These are phyloP conservation scores for Gaertneriomyces semiglobifer DNA, from an alignment of 192 early-diverging fungal genomes.

Conservation along the genomic window DNA sequence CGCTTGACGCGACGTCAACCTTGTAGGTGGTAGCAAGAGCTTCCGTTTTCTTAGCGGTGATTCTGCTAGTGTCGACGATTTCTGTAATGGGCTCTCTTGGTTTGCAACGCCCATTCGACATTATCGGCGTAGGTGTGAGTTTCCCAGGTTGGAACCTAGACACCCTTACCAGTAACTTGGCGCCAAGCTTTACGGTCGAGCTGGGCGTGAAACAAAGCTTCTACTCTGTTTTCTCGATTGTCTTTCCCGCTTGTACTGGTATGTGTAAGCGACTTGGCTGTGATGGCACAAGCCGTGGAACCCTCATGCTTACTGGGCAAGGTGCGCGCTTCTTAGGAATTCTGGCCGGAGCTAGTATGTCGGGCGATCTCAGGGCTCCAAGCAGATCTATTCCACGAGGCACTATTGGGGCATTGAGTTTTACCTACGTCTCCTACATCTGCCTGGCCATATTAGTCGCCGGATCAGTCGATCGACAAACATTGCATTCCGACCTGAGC, in stretches of 20 bases:
- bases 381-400: slow-evolving; percentile 15
- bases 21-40: slow-evolving; percentile 14
- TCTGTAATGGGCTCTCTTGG: slow-evolving; percentile 10
- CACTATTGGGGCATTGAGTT: slow-evolving; percentile 12
- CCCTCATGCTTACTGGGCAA: no score
- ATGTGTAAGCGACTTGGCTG: background rate
- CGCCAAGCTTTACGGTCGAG: slow-evolving; percentile 13
- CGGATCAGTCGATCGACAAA: slow-evolving; percentile 13
- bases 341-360: slow-evolving; percentile 26
- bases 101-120: slow-evolving; percentile 5
- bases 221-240: slow-evolving; percentile 19
- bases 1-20: background rate
- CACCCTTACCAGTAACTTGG: slow-evolving; percentile 14
- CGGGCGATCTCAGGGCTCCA: slow-evolving; percentile 17
- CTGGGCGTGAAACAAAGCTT: slow-evolving; percentile 22
- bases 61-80: slow-evolving; percentile 13
- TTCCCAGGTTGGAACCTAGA: slow-evolving; percentile 16
- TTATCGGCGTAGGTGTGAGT: background rate
- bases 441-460: slow-evolving; percentile 19
- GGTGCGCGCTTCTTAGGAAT: background rate
- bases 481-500: slow-evolving; percentile 3
- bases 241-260: slow-evolving; percentile 24
- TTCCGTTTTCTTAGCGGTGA: slow-evolving; percentile 16
- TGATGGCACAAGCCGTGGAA: no score
- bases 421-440: slow-evolving; percentile 15